A percentile compares a stretch with the other conserved stretches of the same genome.
Evolutionary conservation across 331 rosid species (phyloP).

Genomic region (Pyracantha coccinea): DNA sequence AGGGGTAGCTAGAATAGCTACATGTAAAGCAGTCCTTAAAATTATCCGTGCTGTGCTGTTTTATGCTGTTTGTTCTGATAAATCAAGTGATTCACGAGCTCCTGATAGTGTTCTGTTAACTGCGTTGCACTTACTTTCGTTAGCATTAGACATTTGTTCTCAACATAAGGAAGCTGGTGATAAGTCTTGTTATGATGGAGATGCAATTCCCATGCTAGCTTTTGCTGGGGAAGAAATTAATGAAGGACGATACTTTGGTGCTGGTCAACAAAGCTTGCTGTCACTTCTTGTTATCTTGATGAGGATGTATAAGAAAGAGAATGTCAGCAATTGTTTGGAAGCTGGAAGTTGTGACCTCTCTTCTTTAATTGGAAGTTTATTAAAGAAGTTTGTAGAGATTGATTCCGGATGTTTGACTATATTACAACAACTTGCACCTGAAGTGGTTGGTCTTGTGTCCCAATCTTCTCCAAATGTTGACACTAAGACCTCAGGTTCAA

Average conservation of each 20-base stretch:
- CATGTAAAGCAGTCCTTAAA: constrained; percentile 74
- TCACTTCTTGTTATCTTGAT: constrained; percentile 81
- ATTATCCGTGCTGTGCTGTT: constrained; percentile 75
- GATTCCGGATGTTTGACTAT: constrained; percentile 61
- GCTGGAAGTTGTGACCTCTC: constrained; percentile 61
- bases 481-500: constrained; percentile 23
- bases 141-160: constrained; percentile 71
- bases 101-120: constrained; percentile 76
- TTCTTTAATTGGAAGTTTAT: constrained; percentile 55
- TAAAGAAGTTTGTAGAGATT: constrained; percentile 83
- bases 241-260: constrained; percentile 34
- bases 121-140: constrained; percentile 79
- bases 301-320: constrained; percentile 58
- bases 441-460: constrained; percentile 42
- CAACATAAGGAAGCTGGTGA: constrained; percentile 47
- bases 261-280: constrained; percentile 71
- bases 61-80: constrained; percentile 69
- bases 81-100: constrained; percentile 67
- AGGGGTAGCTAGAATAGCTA: constrained; percentile 74
- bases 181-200: constrained; percentile 22
- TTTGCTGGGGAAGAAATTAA: constrained; percentile 50
- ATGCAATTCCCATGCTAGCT: constrained; percentile 61
- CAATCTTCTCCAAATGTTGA: constrained; percentile 38
- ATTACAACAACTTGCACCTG: constrained; percentile 75
- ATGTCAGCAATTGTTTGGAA: constrained; percentile 40